phyloP scores from a whole-genome alignment of 2,329 filamentous ascomycete species.

The Xylaria hypoxylon region DNA sequence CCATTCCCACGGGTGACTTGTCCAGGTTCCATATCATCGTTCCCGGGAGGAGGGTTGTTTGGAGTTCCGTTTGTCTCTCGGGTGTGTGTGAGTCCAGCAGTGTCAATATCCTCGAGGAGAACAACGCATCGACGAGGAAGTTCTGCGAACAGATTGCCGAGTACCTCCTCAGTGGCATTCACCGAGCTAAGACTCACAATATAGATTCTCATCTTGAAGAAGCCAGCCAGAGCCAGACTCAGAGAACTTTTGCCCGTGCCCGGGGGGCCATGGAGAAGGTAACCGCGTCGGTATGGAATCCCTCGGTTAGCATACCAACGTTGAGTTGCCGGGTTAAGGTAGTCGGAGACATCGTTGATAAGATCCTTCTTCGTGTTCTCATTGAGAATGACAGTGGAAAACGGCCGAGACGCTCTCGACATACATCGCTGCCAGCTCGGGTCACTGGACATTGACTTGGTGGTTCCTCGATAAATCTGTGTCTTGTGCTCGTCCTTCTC shows the following conservation, averaged over 20 bases:
- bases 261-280: conserved; percentile 83
- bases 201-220: conserved; percentile 77
- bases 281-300: conserved; percentile 87
- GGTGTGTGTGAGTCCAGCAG: conserved; percentile 74
- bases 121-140: conserved; percentile 78
- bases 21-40: conserved; percentile 49
- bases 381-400: conserved; percentile 74
- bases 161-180: conserved; percentile 72
- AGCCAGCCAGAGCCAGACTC: conserved; percentile 75
- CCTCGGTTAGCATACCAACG: conserved; percentile 88
- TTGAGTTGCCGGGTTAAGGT: conserved; percentile 70
- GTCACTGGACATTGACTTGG: conserved; percentile 56
- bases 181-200: conserved; percentile 75
- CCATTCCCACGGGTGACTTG: conserved; percentile 51
- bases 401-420: conserved; percentile 68
- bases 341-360: conserved; percentile 71
- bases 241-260: conserved; percentile 84
- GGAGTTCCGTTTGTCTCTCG: conserved; percentile 54
- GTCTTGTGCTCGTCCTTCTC: conserved; percentile 72
- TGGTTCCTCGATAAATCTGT: conserved; percentile 71
- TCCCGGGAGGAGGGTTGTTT: conserved; percentile 9
- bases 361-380: conserved; percentile 70
- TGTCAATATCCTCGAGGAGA: conserved; percentile 81
- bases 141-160: conserved; percentile 72
- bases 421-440: conserved; percentile 71